Conservation (phyloP, 2,329 filamentous ascomycete genomes). For the Stagonosporopsis cucurbitacearum region DNA sequence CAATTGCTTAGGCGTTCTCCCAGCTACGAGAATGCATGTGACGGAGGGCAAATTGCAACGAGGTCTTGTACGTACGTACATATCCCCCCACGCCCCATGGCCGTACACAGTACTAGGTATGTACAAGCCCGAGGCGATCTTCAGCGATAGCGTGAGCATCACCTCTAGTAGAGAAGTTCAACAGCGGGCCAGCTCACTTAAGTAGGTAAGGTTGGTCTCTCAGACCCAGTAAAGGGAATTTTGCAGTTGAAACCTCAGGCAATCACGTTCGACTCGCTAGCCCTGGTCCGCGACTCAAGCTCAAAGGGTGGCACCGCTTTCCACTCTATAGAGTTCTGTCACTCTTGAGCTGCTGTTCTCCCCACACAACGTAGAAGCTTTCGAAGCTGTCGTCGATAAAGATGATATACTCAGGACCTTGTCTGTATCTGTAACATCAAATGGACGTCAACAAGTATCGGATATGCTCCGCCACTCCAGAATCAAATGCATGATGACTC, state of each 20-base stretch:
- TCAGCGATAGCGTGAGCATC: background rate
- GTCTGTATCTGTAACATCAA: background rate
- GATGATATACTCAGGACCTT: background rate
- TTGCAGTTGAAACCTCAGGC: background rate
- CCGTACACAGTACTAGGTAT: too few relatives aligned
- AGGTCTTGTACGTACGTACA: background rate
- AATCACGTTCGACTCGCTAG: constrained; percentile 6
- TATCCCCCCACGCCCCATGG: background rate
- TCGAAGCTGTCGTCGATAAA: background rate
- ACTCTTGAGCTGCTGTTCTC: background rate
- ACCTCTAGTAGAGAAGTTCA: background rate
- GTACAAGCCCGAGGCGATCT: background rate
- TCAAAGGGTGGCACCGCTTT: background rate
- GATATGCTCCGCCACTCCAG: background rate
- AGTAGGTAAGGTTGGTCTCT: background rate
- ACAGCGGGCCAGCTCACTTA: background rate
- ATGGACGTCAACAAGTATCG: background rate
- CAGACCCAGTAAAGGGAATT: background rate
- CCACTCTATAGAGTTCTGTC: background rate
- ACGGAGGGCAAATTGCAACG: background rate
- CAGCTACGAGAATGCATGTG: background rate
- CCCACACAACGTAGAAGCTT: background rate
- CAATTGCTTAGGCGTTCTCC: background rate
- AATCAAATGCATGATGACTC: background rate
- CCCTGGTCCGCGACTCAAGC: constrained; percentile 3